Evolutionary conservation across 108 stramenopile genomes (phyloP).

Genomic region (Pseudonitzschia multiseries): DNA sequence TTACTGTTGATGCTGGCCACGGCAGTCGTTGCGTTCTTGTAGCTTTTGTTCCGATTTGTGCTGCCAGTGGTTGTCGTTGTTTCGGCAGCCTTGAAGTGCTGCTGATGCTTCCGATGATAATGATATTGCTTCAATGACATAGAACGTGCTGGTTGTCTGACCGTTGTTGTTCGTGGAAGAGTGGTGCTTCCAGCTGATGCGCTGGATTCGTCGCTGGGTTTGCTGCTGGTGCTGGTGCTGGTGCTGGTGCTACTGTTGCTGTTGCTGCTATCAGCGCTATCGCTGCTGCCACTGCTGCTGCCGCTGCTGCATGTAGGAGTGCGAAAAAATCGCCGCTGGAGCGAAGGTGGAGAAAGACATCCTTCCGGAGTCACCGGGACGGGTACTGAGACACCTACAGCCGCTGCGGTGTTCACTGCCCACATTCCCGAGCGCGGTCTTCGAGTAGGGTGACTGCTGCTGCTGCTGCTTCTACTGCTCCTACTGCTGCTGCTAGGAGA

Average conservation of each 20-base stretch:
- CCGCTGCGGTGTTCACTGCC: too few species aligned
- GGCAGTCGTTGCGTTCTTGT: background rate
- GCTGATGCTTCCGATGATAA: too few species aligned
- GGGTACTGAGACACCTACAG: background rate
- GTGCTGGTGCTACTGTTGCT: background rate
- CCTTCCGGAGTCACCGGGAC: background rate
- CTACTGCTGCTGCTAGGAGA: background rate
- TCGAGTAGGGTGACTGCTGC: background rate
- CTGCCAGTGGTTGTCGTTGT: too few species aligned
- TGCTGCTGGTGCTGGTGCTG: background rate
- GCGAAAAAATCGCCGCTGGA: background rate
- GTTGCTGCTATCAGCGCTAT: background rate
- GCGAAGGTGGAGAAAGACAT: background rate
- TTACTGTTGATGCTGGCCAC: background rate
- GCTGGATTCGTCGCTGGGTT: background rate
- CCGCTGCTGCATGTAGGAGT: background rate
- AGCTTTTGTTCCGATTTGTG: too few species aligned
- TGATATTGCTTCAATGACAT: too few species aligned
- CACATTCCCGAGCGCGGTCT: too few species aligned
- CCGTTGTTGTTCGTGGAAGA: too few species aligned
- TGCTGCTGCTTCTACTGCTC: background rate
- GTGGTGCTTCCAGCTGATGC: too few species aligned
- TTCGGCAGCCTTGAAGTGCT: too few species aligned
- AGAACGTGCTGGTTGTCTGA: too few species aligned
- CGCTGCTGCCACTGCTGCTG: background rate